Conservation (phyloP, 23 red algal genomes). For the Gracilaria gracilis region DNA sequence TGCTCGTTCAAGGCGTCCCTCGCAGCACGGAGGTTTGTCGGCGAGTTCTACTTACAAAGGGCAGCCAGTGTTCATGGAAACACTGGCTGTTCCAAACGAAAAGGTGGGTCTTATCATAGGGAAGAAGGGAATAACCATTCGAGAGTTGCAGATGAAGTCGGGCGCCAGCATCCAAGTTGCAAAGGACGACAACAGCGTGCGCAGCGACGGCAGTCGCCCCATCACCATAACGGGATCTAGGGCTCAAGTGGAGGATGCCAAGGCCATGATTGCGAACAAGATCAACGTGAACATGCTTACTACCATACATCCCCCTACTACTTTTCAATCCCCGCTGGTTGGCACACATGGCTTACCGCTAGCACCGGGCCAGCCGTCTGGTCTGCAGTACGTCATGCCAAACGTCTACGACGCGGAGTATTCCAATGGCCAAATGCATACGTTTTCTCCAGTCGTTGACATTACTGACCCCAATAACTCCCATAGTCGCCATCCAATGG, state of each 20-base stretch:
- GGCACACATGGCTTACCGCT: slow-evolving; percentile 27
- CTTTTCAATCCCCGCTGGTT: slow-evolving; percentile 28
- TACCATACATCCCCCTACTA: slow-evolving; percentile 38
- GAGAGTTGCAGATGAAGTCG: slow-evolving; percentile 87
- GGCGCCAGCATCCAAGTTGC: slow-evolving; percentile 84
- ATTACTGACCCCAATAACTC: slow-evolving; percentile 44
- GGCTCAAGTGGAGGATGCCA: slow-evolving; percentile 80
- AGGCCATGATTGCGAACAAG: slow-evolving; percentile 81
- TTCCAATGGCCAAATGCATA: slow-evolving; percentile 61
- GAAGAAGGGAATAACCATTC: slow-evolving; percentile 85
- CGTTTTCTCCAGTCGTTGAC: slow-evolving; percentile 29
- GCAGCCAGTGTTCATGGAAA: slow-evolving; percentile 55
- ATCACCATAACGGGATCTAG: slow-evolving; percentile 85
- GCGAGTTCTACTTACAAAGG: slow-evolving; percentile 39
- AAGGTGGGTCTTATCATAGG: slow-evolving; percentile 96
- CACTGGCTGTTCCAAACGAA: slow-evolving; percentile 83
- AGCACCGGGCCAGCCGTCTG: slow-evolving; percentile 21
- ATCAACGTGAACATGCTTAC: slow-evolving; percentile 61
- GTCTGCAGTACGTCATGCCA: slow-evolving; percentile 20
- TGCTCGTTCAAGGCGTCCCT: slow-evolving; percentile 54
- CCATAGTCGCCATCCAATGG: slow-evolving; percentile 40
- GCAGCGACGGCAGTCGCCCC: slow-evolving; percentile 66
- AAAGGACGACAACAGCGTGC: slow-evolving; percentile 78
- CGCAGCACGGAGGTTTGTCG: slow-evolving; percentile 14
- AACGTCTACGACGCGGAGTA: slow-evolving; percentile 57